These are phyloP conservation scores for Arabidopsis hybrid DNA, from an alignment of 441 rosid genomes.

Conservation along the genomic window DNA sequence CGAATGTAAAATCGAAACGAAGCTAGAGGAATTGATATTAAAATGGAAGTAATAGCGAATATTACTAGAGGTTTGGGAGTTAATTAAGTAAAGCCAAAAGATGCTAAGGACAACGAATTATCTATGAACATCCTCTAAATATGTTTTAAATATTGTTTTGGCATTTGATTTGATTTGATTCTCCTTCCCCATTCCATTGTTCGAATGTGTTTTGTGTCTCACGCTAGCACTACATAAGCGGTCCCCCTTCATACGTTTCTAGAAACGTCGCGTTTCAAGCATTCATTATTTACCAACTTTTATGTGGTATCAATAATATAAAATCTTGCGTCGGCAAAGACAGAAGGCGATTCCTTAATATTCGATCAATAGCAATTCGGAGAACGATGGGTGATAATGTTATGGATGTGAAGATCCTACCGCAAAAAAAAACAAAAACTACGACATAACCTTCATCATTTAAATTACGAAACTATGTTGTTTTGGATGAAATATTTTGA, in stretches of 20 bases:
- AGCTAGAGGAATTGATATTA: not conserved
- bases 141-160: slow-evolving; percentile 3
- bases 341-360: too few species aligned
- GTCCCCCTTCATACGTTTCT: slow-evolving; percentile 29
- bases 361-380: too few species aligned
- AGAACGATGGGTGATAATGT: too few species aligned
- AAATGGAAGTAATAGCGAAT: slow-evolving; percentile 32
- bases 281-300: slow-evolving; percentile 7
- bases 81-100: slow-evolving; percentile 38
- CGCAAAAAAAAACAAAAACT: too few species aligned
- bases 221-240: slow-evolving; percentile 28
- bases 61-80: slow-evolving; percentile 27
- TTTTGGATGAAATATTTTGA: not conserved
- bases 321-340: too few species aligned
- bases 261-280: slow-evolving; percentile 1
- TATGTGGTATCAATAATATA: slow-evolving; percentile 16
- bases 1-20: slow-evolving; percentile 38
- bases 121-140: not conserved
- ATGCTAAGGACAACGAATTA: slow-evolving; percentile 11
- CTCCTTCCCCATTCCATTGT: slow-evolving; percentile 28
- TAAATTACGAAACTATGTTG: too few species aligned
- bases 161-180: slow-evolving; percentile 32
- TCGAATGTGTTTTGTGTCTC: slow-evolving; percentile 17
- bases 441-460: too few species aligned
- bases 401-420: too few species aligned